A percentile compares a stretch with the other conserved stretches of the same genome.
These are phyloP conservation scores for Periconia macrospinosa DNA, from an alignment of 2,329 filamentous ascomycete species.

Conservation along the genomic window DNA sequence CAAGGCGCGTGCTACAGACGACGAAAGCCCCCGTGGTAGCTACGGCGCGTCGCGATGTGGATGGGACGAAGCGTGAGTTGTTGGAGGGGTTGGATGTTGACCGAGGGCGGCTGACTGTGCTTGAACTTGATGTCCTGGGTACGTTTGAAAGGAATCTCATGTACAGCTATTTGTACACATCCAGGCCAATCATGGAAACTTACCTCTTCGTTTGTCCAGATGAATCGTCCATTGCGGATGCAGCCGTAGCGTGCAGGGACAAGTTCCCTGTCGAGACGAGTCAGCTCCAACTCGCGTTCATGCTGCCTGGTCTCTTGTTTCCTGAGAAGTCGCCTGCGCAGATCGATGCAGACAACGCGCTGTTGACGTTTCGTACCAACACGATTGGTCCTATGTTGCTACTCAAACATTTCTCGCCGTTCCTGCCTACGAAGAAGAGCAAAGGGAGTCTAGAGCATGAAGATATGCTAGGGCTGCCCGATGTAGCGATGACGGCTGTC, in stretches of 20 bases:
- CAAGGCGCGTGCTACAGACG: slow-evolving; percentile 59
- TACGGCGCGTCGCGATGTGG: slow-evolving; percentile 59
- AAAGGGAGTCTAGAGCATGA: slow-evolving; percentile 5
- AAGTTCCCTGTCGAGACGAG: slow-evolving; percentile 52
- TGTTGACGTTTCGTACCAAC: slow-evolving; percentile 75
- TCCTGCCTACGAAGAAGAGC: slow-evolving; percentile 63
- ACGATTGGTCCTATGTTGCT: slow-evolving; percentile 73
- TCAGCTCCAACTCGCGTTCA: slow-evolving; percentile 70
- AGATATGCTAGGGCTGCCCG: slow-evolving; percentile 41
- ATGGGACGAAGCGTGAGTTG: slow-evolving; percentile 53
- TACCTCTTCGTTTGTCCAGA: slow-evolving; percentile 47
- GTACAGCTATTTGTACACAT: neutral
- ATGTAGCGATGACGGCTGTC: slow-evolving; percentile 67
- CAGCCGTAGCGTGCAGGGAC: slow-evolving; percentile 57
- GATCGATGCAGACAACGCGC: slow-evolving; percentile 62
- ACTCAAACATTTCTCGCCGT: slow-evolving; percentile 72
- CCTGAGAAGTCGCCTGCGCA: slow-evolving; percentile 72
- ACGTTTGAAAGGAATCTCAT: slow-evolving; percentile 13
- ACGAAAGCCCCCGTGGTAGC: slow-evolving; percentile 63
- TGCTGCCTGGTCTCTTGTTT: slow-evolving; percentile 70
- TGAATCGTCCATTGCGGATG: slow-evolving; percentile 62
- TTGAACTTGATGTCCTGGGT: slow-evolving; percentile 63
- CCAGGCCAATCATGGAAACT: neutral
- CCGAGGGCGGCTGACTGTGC: slow-evolving; percentile 53
- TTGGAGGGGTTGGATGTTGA: slow-evolving; percentile 53